Percentiles rank a stretch among this genome's conserved stretches.
Evolutionary conservation across 495 filamentous ascomycete species (phyloP).

Genomic region (Penicillium coffeae): DNA sequence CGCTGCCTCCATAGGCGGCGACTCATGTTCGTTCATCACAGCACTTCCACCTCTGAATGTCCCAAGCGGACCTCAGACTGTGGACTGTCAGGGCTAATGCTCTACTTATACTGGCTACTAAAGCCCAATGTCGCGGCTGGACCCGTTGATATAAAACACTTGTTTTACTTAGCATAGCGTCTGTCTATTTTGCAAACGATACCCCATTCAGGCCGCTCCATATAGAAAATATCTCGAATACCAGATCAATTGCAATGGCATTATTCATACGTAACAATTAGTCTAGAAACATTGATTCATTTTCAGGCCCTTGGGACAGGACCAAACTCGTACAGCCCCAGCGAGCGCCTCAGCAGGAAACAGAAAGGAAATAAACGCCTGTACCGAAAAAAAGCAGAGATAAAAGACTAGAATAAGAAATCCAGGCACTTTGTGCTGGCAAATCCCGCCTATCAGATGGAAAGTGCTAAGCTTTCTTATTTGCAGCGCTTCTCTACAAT

Average conservation of each 20-base stretch:
- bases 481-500: constrained; percentile 63
- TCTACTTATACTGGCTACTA: background rate
- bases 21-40: constrained; percentile 33
- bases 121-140: background rate
- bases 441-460: too few species aligned
- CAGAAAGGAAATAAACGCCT: constrained; percentile 1
- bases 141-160: background rate
- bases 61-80: constrained; percentile 8
- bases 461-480: too few species aligned
- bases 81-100: constrained; percentile 12
- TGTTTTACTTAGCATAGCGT: background rate
- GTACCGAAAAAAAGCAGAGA: background rate
- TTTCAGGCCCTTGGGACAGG: constrained; percentile 12
- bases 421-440: too few species aligned
- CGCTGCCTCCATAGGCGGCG: constrained; percentile 4
- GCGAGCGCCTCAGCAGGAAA: constrained; percentile 18
- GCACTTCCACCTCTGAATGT: constrained; percentile 29
- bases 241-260: background rate
- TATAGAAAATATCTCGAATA: background rate
- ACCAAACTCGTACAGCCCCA: constrained; percentile 12
- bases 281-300: constrained; percentile 7
- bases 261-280: constrained; percentile 1
- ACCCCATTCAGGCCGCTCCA: background rate
- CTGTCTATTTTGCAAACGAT: background rate
- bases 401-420: background rate